These are phyloP conservation scores for Ampelocalamus luodianensis DNA, from an alignment of 176 grass and related monocot species.

Conservation along the genomic window DNA sequence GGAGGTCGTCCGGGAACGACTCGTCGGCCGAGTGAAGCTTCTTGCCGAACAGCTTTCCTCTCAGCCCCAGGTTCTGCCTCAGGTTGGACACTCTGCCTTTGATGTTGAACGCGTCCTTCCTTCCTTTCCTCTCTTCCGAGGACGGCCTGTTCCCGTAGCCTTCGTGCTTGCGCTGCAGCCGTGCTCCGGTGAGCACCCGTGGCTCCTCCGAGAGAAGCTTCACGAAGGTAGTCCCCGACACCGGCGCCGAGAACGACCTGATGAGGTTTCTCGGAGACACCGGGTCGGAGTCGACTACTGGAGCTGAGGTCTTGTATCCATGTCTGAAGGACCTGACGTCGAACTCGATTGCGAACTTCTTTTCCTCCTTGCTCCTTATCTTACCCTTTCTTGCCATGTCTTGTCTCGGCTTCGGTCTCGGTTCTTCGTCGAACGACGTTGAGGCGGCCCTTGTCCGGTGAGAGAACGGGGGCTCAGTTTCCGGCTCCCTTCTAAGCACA, in stretches of 20 bases:
- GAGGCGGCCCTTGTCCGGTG: slow-evolving; percentile 39
- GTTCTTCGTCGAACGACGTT: slow-evolving; percentile 54
- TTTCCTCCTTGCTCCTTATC: slow-evolving; percentile 62
- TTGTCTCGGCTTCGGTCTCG: slow-evolving; percentile 44
- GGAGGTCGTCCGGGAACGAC: slow-evolving; percentile 59
- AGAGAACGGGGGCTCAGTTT: slow-evolving; percentile 39
- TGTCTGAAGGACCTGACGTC: slow-evolving; percentile 57
- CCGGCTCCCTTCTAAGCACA: slow-evolving; percentile 62
- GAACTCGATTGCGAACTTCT: slow-evolving; percentile 50
- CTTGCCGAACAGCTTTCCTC: slow-evolving; percentile 80
- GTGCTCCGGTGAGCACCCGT: slow-evolving; percentile 44
- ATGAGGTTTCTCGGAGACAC: slow-evolving; percentile 73
- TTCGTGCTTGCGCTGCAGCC: slow-evolving; percentile 63
- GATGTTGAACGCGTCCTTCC: slow-evolving; percentile 68
- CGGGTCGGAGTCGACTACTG: slow-evolving; percentile 17
- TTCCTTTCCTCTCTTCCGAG: slow-evolving; percentile 61
- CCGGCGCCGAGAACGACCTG: slow-evolving; percentile 91
- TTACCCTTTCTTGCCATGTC: slow-evolving; percentile 52
- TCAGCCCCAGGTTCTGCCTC: slow-evolving; percentile 73
- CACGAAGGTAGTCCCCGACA: slow-evolving; percentile 74
- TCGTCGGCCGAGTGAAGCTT: slow-evolving; percentile 65
- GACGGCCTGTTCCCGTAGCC: slow-evolving; percentile 37
- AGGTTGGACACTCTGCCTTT: slow-evolving; percentile 76
- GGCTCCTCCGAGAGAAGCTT: slow-evolving; percentile 85
- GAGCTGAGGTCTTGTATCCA: slow-evolving; percentile 30